Percentiles rank a stretch among this genome's conserved stretches.
Evolutionary conservation across 1,139 yeast genomes (phyloP).

Genomic region (Taiozyma sp.): DNA sequence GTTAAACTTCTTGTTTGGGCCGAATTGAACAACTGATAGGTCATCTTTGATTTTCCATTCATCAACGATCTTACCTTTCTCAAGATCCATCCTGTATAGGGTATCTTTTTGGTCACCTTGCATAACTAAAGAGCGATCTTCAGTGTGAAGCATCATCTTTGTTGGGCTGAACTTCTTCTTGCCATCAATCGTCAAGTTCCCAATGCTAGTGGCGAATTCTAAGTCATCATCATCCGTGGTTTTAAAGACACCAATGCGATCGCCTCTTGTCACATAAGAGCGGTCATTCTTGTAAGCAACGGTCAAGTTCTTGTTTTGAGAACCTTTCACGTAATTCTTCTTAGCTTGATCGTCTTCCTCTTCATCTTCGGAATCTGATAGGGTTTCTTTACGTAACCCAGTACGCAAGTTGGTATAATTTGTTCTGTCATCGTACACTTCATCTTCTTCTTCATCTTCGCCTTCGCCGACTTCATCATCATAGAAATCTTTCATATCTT

Average conservation of each 20-base stretch:
- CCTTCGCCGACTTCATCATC: constrained; percentile 37
- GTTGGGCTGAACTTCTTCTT: constrained; percentile 48
- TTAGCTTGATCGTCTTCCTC: constrained; percentile 16
- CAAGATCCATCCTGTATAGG: constrained; percentile 73
- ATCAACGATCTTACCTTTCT: constrained; percentile 74
- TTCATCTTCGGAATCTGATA: constrained; percentile 24
- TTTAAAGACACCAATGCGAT: constrained; percentile 76
- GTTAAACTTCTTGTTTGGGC: constrained; percentile 67
- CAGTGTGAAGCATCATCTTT: constrained; percentile 70
- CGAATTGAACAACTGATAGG: constrained; percentile 50
- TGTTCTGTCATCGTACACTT: constrained; percentile 21
- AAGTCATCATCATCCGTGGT: constrained; percentile 47
- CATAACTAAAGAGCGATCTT: constrained; percentile 64
- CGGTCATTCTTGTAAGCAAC: constrained; percentile 70
- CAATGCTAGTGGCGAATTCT: constrained; percentile 64
- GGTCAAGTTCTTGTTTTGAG: constrained; percentile 58
- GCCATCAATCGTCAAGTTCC: constrained; percentile 54
- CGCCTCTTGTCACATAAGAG: constrained; percentile 74
- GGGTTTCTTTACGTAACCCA: constrained; percentile 18
- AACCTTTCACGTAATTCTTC: constrained; percentile 26
- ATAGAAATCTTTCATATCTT: constrained; percentile 8
- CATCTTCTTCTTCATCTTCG: constrained; percentile 27
- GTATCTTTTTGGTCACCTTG: constrained; percentile 43
- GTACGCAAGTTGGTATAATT: constrained; percentile 21
- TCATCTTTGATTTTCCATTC: constrained; percentile 63